Percentiles rank a stretch among this genome's conserved stretches.
Conservation (phyloP, 805 yeast genomes). For the Metschnikowia matae region DNA sequence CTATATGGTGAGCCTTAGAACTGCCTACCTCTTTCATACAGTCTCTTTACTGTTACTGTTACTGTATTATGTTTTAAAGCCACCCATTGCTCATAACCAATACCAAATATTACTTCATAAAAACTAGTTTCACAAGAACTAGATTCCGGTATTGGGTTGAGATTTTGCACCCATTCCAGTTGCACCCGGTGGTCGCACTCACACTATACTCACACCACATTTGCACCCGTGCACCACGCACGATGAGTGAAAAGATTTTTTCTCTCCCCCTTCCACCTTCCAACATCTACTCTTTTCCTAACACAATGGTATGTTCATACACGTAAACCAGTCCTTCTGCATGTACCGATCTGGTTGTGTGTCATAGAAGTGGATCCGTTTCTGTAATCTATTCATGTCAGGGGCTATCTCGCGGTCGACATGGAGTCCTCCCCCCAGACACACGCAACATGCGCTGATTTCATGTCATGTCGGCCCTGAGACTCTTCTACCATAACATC, state of each 20-base stretch:
- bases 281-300: conserved; percentile 1
- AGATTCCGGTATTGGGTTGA: not conserved
- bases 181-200: too few relatives aligned
- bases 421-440: not conserved
- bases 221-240: conserved; percentile 3
- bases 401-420: conserved; percentile 1
- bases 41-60: too few relatives aligned
- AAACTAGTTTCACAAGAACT: not conserved
- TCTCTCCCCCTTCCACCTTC: not conserved
- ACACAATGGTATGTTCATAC: conserved; percentile 28
- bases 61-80: too few relatives aligned
- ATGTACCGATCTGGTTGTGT: conserved; percentile 22
- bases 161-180: too few relatives aligned
- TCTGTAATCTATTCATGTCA: conserved; percentile 14
- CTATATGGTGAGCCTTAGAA: too few relatives aligned
- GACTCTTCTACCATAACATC: conserved; percentile 5
- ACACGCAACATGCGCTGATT: not conserved
- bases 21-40: too few relatives aligned
- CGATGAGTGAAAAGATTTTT: conserved; percentile 3
- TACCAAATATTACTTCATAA: too few relatives aligned
- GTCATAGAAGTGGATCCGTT: conserved; percentile 25
- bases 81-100: too few relatives aligned
- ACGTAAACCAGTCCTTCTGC: conserved; percentile 22
- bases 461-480: conserved; percentile 1
- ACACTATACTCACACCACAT: too few relatives aligned